Evolutionary conservation across 441 rosid species (phyloP).

Genomic region (Flueggea neowawraea): DNA sequence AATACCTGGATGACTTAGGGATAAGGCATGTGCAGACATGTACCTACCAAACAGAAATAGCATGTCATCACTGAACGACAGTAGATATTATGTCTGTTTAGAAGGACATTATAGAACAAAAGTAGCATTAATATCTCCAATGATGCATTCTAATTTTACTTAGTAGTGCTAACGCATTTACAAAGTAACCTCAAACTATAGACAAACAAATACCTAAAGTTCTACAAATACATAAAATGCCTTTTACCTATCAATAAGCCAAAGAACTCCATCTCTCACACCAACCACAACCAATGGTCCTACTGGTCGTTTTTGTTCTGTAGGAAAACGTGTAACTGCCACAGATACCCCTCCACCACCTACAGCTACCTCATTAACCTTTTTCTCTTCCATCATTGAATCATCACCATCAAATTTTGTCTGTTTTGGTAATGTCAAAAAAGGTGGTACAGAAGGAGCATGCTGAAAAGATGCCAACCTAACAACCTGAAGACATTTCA

Average conservation of each 20-base stretch:
- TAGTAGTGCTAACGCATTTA: too few relatives aligned
- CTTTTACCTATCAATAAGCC: conserved; percentile 96
- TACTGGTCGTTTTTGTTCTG: conserved; percentile 95
- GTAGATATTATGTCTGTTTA: too few relatives aligned
- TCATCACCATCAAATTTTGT: conserved; percentile 83
- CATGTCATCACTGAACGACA: not conserved
- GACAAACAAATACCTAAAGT: not conserved
- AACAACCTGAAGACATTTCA: conserved; percentile 60
- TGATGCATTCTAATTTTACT: too few relatives aligned
- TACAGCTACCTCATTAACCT: conserved; percentile 89
- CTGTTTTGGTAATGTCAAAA: conserved; percentile 78
- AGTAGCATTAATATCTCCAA: too few relatives aligned
- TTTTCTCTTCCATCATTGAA: conserved; percentile 64
- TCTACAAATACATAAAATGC: conserved; percentile 8
- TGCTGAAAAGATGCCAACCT: conserved; percentile 98
- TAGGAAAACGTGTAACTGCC: conserved; percentile 97
- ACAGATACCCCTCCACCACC: conserved; percentile 99
- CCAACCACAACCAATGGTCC: conserved; percentile 97
- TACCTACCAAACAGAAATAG: conserved; percentile 50
- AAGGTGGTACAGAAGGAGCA: conserved; percentile 97
- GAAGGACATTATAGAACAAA: too few relatives aligned
- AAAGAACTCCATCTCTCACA: conserved; percentile 98
- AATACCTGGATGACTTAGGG: conserved; percentile 97
- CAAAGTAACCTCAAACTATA: too few relatives aligned
- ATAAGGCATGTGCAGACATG: conserved; percentile 97